Conservation (phyloP, 2,329 filamentous ascomycete genomes). For the Pseudogymnoascus sp. region DNA sequence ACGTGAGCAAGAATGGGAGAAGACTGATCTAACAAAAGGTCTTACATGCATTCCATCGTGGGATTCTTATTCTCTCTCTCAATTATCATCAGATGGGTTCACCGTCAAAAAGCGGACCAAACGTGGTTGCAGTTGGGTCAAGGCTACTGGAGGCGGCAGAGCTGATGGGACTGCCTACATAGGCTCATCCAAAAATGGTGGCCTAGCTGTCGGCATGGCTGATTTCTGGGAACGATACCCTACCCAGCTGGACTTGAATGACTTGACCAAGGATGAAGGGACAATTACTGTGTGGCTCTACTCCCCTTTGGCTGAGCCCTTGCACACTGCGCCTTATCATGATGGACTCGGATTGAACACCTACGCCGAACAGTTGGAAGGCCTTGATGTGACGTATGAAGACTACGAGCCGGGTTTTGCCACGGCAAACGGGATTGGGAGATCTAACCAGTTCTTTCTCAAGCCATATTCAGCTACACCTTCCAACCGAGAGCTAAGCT, state of each 20-base stretch:
- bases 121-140: conserved; percentile 47
- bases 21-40: conserved; percentile 3
- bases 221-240: conserved; percentile 60
- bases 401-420: conserved; percentile 48
- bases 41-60: conserved; percentile 45
- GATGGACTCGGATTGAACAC: conserved; percentile 47
- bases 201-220: conserved; percentile 47
- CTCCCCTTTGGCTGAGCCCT: conserved; percentile 44
- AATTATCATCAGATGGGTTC: conserved; percentile 52
- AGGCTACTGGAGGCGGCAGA: conserved; percentile 46
- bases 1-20: conserved; percentile 4
- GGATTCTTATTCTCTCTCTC: conserved; percentile 49
- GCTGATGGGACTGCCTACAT: conserved; percentile 50
- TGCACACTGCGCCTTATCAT: conserved; percentile 50
- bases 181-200: conserved; percentile 47
- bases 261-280: conserved; percentile 41
- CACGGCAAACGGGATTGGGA: conserved; percentile 48
- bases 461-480: conserved; percentile 46
- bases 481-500: conserved; percentile 36
- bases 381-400: conserved; percentile 54
- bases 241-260: conserved; percentile 45
- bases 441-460: conserved; percentile 49
- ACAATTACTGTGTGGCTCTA: conserved; percentile 53
- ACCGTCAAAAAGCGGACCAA: conserved; percentile 52
- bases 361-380: conserved; percentile 50